A percentile compares a stretch with the other conserved stretches of the same genome.
phyloP scores from a whole-genome alignment of 371 early-diverging fungal genomes.

The Blyttiomyces sp. region DNA sequence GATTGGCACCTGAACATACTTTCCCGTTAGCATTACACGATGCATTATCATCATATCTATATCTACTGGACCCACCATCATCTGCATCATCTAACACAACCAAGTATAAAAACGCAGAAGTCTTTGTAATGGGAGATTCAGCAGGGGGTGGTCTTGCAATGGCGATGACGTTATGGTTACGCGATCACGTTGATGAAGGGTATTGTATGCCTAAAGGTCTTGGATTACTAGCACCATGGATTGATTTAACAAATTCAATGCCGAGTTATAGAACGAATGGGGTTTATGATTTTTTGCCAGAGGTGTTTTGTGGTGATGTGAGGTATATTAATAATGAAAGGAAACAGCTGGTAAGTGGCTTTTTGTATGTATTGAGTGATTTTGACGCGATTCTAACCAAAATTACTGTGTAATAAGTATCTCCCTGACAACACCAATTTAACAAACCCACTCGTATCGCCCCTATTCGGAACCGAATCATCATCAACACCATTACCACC shows the following conservation, averaged over 20 bases:
- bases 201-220: constrained; percentile 46
- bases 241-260: constrained; percentile 53
- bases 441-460: constrained; percentile 31
- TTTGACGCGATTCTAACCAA: too few species aligned
- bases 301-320: too few species aligned
- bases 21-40: constrained; percentile 85
- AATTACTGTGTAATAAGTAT: too few species aligned
- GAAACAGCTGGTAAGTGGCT: too few species aligned
- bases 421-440: too few species aligned
- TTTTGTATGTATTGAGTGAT: too few species aligned
- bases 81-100: constrained; percentile 29
- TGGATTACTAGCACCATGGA: constrained; percentile 58
- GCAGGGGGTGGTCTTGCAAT: constrained; percentile 58
- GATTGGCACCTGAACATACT: constrained; percentile 76
- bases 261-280: constrained; percentile 50
- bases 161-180: constrained; percentile 34
- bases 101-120: constrained; percentile 22
- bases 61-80: constrained; percentile 30
- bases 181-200: constrained; percentile 29
- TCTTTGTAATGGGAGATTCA: constrained; percentile 64
- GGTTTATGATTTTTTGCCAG: constrained; percentile 6
- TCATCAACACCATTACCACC: constrained; percentile 42
- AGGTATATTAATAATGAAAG: too few species aligned
- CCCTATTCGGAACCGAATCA: constrained; percentile 27
- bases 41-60: constrained; percentile 68